These are phyloP conservation scores for Skeletonema marinoi DNA, from an alignment of 108 stramenopile species.

Conservation along the genomic window DNA sequence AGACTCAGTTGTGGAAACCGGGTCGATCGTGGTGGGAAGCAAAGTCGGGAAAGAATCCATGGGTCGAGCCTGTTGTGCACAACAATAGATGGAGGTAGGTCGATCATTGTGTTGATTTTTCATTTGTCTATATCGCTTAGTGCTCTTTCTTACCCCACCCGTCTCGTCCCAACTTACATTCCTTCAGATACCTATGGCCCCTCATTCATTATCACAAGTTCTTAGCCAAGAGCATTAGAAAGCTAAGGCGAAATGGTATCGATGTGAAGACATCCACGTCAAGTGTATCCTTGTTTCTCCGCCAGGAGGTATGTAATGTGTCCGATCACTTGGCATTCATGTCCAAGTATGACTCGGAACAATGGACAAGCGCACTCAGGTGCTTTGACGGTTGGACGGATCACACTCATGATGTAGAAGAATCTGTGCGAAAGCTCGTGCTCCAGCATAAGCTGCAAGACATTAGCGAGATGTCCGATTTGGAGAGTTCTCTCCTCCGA, in stretches of 20 bases:
- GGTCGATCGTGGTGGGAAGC: constrained; percentile 92
- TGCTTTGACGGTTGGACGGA: constrained; percentile 80
- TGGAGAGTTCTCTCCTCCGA: constrained; percentile 68
- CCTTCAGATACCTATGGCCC: constrained; percentile 85
- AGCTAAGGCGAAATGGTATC: constrained; percentile 87
- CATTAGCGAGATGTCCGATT: constrained; percentile 56
- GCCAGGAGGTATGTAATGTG: constrained; percentile 87
- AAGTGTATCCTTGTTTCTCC: constrained; percentile 79
- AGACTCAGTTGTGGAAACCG: constrained; percentile 91
- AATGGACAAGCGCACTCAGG: constrained; percentile 78
- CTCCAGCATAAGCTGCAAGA: constrained; percentile 56
- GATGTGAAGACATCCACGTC: constrained; percentile 81
- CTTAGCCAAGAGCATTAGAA: constrained; percentile 88
- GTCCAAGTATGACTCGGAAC: constrained; percentile 81
- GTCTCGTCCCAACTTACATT: background rate
- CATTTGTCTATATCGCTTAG: background rate
- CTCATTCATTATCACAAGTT: constrained; percentile 94
- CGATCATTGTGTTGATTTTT: background rate
- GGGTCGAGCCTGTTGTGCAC: constrained; percentile 89
- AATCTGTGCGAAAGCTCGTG: constrained; percentile 49
- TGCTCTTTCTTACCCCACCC: background rate
- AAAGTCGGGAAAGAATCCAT: constrained; percentile 85
- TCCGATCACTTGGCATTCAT: constrained; percentile 86
- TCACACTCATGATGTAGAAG: constrained; percentile 42
- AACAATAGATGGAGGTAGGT: constrained; percentile 90